Percentiles rank a stretch among this genome's conserved stretches.
Evolutionary conservation across 495 filamentous ascomycete genomes (phyloP).

Genomic region (Thermochaetoides thermophila): DNA sequence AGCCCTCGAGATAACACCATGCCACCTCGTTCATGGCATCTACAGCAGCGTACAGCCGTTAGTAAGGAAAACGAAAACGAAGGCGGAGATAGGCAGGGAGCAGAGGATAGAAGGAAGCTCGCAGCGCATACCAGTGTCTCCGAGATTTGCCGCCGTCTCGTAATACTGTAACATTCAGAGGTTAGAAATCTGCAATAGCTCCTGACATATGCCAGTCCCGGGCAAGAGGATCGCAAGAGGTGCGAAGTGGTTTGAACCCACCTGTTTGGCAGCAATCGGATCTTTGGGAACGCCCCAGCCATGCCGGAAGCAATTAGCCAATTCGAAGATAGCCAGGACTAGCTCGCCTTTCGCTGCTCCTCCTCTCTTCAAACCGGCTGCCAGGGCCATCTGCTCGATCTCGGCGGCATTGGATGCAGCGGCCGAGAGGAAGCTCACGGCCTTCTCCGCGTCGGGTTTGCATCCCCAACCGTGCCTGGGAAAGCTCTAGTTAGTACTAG

Average conservation of each 20-base stretch:
- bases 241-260: no score
- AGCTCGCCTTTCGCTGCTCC: conserved; percentile 93
- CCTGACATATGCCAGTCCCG: no score
- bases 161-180: conserved; percentile 51
- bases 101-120: background rate
- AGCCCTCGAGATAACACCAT: conserved; percentile 92
- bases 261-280: conserved; percentile 62
- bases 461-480: conserved; percentile 92
- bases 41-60: conserved; percentile 14
- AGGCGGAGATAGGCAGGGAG: background rate
- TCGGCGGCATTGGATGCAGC: conserved; percentile 85
- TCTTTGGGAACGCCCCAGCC: conserved; percentile 92
- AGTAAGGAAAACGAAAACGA: conserved; percentile 1
- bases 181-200: conserved; percentile 1
- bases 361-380: conserved; percentile 79
- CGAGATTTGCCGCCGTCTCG: conserved; percentile 89
- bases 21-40: conserved; percentile 97
- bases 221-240: no score
- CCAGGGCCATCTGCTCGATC: conserved; percentile 69
- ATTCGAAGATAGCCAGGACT: conserved; percentile 90
- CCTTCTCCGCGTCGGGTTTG: conserved; percentile 50
- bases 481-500: conserved; percentile 9
- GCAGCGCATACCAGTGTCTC: conserved; percentile 50
- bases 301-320: conserved; percentile 90
- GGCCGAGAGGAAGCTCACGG: conserved; percentile 67